Conservation (phyloP, 495 filamentous ascomycete species). For the Bacidia rubella region DNA sequence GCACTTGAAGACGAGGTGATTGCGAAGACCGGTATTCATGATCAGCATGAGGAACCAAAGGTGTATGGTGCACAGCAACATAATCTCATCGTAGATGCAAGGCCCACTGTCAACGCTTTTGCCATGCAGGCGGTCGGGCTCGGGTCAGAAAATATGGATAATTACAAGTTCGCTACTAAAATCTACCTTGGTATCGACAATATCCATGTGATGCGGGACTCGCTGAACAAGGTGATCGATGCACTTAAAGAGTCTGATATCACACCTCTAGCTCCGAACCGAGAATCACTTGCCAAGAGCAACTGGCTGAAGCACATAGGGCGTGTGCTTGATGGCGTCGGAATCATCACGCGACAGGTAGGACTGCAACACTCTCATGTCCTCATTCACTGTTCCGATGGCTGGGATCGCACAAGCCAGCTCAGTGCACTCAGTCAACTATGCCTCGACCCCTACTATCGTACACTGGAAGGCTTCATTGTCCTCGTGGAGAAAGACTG, state of each 20-base stretch:
- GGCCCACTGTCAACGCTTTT: constrained; percentile 87
- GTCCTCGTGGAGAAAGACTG: constrained; percentile 95
- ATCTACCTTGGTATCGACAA: constrained; percentile 97
- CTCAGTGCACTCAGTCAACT: constrained; percentile 88
- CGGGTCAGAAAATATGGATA: constrained; percentile 95
- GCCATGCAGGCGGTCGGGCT: constrained; percentile 92
- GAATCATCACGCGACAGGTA: constrained; percentile 74
- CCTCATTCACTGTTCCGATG: constrained; percentile 94
- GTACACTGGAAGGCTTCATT: constrained; percentile 92
- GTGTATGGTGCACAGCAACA: constrained; percentile 89
- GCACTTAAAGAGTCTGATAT: constrained; percentile 88
- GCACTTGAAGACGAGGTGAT: constrained; percentile 62
- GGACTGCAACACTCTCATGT: constrained; percentile 89
- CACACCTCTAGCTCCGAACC: constrained; percentile 68
- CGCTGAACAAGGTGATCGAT: constrained; percentile 75
- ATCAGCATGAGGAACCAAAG: constrained; percentile 28
- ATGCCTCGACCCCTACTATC: constrained; percentile 89
- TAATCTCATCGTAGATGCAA: constrained; percentile 93
- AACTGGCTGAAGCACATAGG: constrained; percentile 87
- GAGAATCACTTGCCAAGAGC: constrained; percentile 68
- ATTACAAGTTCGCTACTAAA: constrained; percentile 86
- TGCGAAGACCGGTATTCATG: constrained; percentile 29
- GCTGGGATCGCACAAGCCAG: constrained; percentile 95
- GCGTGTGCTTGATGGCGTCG: constrained; percentile 69
- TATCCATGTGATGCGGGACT: constrained; percentile 96